These are phyloP conservation scores for Aspergillus conjunctus DNA, from an alignment of 495 filamentous ascomycete genomes.

Conservation along the genomic window DNA sequence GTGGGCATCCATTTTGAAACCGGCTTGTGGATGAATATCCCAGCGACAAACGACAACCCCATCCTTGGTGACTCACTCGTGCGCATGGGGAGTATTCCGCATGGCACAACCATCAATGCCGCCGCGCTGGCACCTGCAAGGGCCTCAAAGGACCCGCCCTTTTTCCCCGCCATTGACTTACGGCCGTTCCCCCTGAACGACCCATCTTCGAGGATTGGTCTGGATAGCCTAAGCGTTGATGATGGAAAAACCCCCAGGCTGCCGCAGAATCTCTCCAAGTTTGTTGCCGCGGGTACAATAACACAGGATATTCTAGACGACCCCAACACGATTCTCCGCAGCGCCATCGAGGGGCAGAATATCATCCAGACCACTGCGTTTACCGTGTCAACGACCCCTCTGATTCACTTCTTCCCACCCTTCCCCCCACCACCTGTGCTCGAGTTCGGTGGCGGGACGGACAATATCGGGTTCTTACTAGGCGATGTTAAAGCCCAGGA, in stretches of 20 bases:
- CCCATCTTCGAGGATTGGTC: neutral
- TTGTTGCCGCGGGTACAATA: neutral
- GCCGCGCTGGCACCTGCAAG: neutral
- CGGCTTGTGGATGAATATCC: neutral
- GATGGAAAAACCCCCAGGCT: neutral
- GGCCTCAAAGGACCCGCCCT: neutral
- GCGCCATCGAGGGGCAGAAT: constrained; percentile 1
- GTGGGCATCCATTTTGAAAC: neutral
- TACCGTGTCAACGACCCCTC: neutral
- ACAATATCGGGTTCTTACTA: constrained; percentile 1
- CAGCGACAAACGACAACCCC: neutral
- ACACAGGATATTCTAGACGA: neutral
- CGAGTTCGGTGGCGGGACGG: neutral
- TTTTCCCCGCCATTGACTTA: neutral
- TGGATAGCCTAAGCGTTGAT: neutral
- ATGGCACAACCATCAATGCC: neutral
- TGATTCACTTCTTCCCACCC: constrained; percentile 2
- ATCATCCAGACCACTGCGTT: neutral
- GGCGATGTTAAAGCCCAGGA: neutral
- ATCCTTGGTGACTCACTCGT: neutral
- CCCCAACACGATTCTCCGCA: neutral
- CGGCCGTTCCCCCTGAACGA: neutral
- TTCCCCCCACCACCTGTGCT: neutral
- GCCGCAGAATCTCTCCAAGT: neutral
- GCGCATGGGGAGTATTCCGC: neutral